Evolutionary conservation across 768 basidiomycete species (phyloP), one percentile per base, ranked within the genome.

Genomic region (Mycena floridula): DNA sequence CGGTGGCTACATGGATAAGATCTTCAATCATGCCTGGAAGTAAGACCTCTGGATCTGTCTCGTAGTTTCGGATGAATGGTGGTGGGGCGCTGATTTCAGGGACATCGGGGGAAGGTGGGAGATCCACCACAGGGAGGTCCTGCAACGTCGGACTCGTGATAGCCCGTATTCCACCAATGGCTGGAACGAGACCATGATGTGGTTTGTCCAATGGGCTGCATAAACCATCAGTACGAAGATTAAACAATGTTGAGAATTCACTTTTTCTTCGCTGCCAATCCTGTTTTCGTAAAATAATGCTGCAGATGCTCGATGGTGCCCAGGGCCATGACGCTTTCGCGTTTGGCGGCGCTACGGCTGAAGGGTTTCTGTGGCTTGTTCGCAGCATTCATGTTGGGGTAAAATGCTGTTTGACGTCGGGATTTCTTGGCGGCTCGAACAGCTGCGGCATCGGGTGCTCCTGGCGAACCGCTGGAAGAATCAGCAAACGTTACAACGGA

Each of bases 251-350:
- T 7, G 22, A 37, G 25, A 24, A 26, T 84, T 67, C 65, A 85
- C 90, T 79, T 77, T 64, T 74, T 74, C 68, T 82, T 79, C 25
- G 84, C 72, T 21, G 73, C 74, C 44, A 92, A 74, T 2, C 89
- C 89, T 0, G 87, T 81, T 74, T 92, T 92, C 7, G 88, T 89
- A 56, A 94, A 97, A 59, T 93, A 94, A 56, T 93, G 85, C 64
- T 97, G 94, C 32, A 97, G 76, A 60, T 96, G 89, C 59, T 95
- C 88, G 53, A 97, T 97, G 59, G 89, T 92, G n/a, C 93, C 93
- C 15, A 97, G 66, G 0, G 90, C 81, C 81, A 94, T 86, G 16
- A 97, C 93, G 54, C 88, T 91, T 62, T 91, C 89, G 35, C 94
- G 79, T 65, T 93, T 95, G 4, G 90, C 89, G 0, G 94, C 94